Evolutionary conservation across 2,329 filamentous ascomycete genomes (phyloP), one percentile per base, ranked within the genome.

Genomic region (Colletotrichum lindemuthianum): DNA sequence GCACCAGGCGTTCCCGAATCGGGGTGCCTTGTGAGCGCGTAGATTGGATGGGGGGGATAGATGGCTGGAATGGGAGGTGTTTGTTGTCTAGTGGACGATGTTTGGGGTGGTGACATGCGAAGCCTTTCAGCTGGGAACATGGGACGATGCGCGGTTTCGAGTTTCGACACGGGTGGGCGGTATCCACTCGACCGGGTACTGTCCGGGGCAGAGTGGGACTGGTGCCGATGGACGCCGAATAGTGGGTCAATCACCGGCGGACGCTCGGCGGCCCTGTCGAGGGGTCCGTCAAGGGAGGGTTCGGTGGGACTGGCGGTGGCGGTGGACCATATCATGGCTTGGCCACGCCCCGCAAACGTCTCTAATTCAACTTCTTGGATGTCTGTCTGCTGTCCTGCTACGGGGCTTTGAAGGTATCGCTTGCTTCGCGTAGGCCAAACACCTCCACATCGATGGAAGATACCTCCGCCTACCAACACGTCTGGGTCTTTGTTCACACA

Each of bases 301-400:
- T 33, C 32, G 47, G 51, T 37, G 24, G 24, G 24, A 24, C 1
- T 24, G 24, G 24, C 24, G 24, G 24, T 24, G 24, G 24, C 24
- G 24, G 24, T 24, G 24, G 24, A 24, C 24, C 24, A 24, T 24
- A 24, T 24, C 15, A n/a, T 37, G 32, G 10, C 45, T 51, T 51
- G 32, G 33, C 13, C 48, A 0, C 36, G 24, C 55, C 39, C 56
- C 36, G 56, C 43, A 32, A 11, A 2, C 43, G 36, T 41, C 40
- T n/a, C 49, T 48, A 63, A 59, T 37, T 49, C 15, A 44, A 63
- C 60, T 16, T 33, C 60, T 59, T 2, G 4, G 11, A n/a, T n/a
- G 34, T 24, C 7, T 8, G 2, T 37, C 16, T 33, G 44, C 1
- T 40, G 37, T 40, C 9, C 5, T 40, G 37, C 13, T 4, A 24